A percentile compares a stretch with the other conserved stretches of the same genome.
These are phyloP conservation scores for Ophiostoma sp. DNA, from an alignment of 2,329 filamentous ascomycete species.

Conservation along the genomic window DNA sequence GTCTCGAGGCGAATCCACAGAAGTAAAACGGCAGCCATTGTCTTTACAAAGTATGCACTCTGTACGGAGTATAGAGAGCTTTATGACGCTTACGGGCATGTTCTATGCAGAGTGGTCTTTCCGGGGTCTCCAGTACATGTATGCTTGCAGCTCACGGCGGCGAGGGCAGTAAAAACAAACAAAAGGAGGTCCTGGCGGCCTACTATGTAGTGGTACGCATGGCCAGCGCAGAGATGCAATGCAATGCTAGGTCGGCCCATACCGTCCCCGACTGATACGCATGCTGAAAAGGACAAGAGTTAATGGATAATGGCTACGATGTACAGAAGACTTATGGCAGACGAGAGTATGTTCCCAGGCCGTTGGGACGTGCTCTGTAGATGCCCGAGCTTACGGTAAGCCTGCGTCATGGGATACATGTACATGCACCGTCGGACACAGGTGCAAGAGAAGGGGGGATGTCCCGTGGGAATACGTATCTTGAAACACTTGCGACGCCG, in stretches of 20 bases:
- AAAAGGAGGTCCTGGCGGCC: not conserved
- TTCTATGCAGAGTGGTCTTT: not conserved
- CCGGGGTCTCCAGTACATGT: not conserved
- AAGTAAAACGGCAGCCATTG: too few relatives aligned
- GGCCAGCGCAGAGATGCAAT: slow-evolving; percentile 15
- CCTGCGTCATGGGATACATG: not conserved
- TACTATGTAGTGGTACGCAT: not conserved
- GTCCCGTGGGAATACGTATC: not conserved
- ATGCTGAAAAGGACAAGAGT: too few relatives aligned
- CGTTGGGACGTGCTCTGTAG: not conserved
- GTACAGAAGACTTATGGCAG: not conserved
- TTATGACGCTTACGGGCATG: too few relatives aligned
- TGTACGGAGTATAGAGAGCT: too few relatives aligned
- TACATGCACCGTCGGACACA: not conserved
- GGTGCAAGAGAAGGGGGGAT: not conserved
- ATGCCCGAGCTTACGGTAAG: not conserved
- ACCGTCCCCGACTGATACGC: too few relatives aligned
- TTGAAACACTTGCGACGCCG: slow-evolving; percentile 5
- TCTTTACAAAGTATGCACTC: too few relatives aligned
- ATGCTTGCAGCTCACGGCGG: not conserved
- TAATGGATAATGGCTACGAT: too few relatives aligned
- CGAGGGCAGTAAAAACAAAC: not conserved
- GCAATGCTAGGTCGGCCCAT: slow-evolving; percentile 3
- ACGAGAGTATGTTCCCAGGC: not conserved
- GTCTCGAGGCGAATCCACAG: not conserved